Evolutionary conservation across 208 protist genomes (phyloP).

Genomic region (Novymonas esmeraldas): DNA sequence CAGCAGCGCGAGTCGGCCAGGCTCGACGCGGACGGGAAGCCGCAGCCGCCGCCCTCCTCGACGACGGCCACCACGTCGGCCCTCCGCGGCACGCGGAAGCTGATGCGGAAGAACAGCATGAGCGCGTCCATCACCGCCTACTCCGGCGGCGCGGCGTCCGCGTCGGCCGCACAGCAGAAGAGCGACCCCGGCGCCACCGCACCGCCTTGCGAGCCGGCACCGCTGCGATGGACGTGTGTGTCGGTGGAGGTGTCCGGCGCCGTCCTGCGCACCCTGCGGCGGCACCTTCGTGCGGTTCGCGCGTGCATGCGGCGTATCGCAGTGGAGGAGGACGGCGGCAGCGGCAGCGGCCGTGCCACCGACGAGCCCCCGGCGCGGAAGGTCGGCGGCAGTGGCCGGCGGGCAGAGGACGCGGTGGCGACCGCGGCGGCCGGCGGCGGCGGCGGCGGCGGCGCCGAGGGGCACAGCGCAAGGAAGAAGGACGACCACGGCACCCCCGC

Average conservation of each 20-base stretch:
- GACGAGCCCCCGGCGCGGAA: neutral
- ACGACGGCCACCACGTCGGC: neutral
- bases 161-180: slow-evolving; percentile 1
- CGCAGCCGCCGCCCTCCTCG: neutral
- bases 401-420: slow-evolving; percentile 3
- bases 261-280: slow-evolving; percentile 16
- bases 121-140: neutral
- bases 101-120: neutral
- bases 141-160: neutral
- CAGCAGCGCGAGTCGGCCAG: neutral
- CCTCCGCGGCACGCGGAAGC: neutral
- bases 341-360: neutral
- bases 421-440: neutral
- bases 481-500: slow-evolving; percentile 2
- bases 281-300: slow-evolving; percentile 26
- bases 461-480: neutral
- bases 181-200: neutral
- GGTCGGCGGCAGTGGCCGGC: neutral
- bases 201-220: neutral
- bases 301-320: slow-evolving; percentile 21
- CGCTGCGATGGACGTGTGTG: slow-evolving; percentile 29
- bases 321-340: neutral
- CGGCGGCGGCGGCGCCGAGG: slow-evolving; percentile 3
- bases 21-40: slow-evolving; percentile 13
- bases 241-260: slow-evolving; percentile 23